Percentiles rank a stretch among this genome's conserved stretches.
phyloP scores from a whole-genome alignment of 1,284 basidiomycete genomes.

The Ustilago tritici region DNA sequence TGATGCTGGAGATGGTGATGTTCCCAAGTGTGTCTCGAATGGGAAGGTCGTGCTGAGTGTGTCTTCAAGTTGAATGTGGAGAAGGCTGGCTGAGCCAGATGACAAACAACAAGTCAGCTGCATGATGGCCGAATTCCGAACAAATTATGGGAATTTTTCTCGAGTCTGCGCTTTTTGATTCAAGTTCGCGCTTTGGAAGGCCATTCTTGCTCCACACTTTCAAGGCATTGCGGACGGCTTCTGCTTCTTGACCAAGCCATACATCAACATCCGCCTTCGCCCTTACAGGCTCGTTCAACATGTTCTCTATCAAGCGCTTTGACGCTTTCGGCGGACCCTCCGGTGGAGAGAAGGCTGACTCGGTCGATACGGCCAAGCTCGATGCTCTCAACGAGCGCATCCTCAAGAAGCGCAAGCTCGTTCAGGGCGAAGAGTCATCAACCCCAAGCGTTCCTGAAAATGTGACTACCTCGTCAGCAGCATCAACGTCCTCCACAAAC shows the following conservation, averaged over 20 bases:
- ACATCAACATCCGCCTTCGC: background rate
- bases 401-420: slow-evolving; percentile 45
- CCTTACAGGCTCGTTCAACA: background rate
- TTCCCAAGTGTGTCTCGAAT: background rate
- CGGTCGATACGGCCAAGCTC: slow-evolving; percentile 41
- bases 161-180: background rate
- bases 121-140: slow-evolving; percentile 12
- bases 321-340: slow-evolving; percentile 35
- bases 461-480: background rate
- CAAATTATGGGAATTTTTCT: slow-evolving; percentile 7
- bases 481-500: background rate
- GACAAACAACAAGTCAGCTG: slow-evolving; percentile 12
- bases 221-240: background rate
- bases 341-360: slow-evolving; percentile 9
- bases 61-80: slow-evolving; percentile 1
- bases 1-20: background rate
- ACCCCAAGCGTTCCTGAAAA: background rate
- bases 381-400: slow-evolving; percentile 54
- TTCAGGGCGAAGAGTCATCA: slow-evolving; percentile 7
- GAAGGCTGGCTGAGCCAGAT: background rate
- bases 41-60: slow-evolving; percentile 9
- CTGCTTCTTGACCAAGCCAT: background rate
- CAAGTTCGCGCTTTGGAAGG: slow-evolving; percentile 8
- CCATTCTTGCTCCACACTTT: slow-evolving; percentile 12
- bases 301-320: slow-evolving; percentile 60